These are phyloP conservation scores for Schizothecium vesticola DNA, from an alignment of 495 filamentous ascomycete species.

Conservation along the genomic window DNA sequence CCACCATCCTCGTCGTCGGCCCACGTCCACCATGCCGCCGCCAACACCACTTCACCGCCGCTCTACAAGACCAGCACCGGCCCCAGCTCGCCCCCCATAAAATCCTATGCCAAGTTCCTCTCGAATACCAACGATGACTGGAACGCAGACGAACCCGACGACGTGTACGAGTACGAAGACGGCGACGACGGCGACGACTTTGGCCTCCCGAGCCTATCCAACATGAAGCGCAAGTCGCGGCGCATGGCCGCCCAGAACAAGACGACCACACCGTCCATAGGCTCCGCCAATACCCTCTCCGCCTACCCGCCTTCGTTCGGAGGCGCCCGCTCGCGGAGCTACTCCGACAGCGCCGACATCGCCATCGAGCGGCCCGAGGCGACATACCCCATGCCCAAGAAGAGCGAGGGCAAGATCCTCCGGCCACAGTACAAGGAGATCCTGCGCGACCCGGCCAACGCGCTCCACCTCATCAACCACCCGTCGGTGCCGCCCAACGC, in stretches of 20 bases:
- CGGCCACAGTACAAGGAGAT: conserved; percentile 98
- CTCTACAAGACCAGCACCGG: conserved; percentile 46
- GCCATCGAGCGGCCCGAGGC: conserved; percentile 84
- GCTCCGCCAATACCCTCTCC: conserved; percentile 5
- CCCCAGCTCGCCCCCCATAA: conserved; percentile 56
- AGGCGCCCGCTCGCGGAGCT: conserved; percentile 33
- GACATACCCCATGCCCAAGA: conserved; percentile 80
- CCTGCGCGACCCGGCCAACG: conserved; percentile 89
- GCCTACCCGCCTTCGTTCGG: conserved; percentile 15
- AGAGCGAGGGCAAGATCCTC: conserved; percentile 86
- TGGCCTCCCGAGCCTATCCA: conserved; percentile 82
- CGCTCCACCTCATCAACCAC: conserved; percentile 88
- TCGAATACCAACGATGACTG: conserved; percentile 72
- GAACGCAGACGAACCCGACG: conserved; percentile 61
- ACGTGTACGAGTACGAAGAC: conserved; percentile 65
- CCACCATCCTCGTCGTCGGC: conserved; percentile 36
- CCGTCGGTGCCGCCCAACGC: conserved; percentile 69
- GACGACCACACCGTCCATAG: conserved; percentile 9
- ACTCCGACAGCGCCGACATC: conserved; percentile 81
- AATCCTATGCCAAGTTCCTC: conserved; percentile 70
- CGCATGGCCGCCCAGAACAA: conserved; percentile 43
- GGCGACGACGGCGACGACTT: conserved; percentile 91
- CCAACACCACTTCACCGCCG: conserved; percentile 49
- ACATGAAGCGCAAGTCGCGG: conserved; percentile 68
- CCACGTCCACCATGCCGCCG: conserved; percentile 24